Evolutionary conservation across 805 yeast genomes (phyloP).

Genomic region (Monosporozyma siamensis): DNA sequence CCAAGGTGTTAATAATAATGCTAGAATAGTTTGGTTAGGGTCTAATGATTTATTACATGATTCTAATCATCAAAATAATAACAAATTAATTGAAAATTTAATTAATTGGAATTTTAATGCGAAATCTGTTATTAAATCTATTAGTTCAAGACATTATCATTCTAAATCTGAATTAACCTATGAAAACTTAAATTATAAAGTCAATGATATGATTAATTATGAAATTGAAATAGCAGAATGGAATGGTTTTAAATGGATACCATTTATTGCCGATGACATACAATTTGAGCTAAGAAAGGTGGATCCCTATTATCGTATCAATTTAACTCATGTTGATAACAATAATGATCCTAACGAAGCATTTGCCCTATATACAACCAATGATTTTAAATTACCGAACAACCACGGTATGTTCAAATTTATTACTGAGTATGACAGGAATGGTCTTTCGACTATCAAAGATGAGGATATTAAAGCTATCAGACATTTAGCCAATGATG

Average conservation of each 20-base stretch:
- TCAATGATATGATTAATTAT: slow-evolving; percentile 61
- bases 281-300: slow-evolving; percentile 84
- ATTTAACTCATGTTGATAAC: slow-evolving; percentile 34
- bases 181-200: slow-evolving; percentile 47
- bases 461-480: slow-evolving; percentile 69
- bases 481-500: slow-evolving; percentile 92
- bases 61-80: slow-evolving; percentile 28
- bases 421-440: slow-evolving; percentile 64
- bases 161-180: slow-evolving; percentile 33
- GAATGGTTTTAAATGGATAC: slow-evolving; percentile 56
- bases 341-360: slow-evolving; percentile 33
- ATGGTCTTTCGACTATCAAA: slow-evolving; percentile 60
- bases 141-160: slow-evolving; percentile 46
- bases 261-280: slow-evolving; percentile 51
- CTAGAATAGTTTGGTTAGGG: slow-evolving; percentile 81
- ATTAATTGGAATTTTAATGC: slow-evolving; percentile 69
- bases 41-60: slow-evolving; percentile 44
- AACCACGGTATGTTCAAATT: slow-evolving; percentile 96
- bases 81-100: slow-evolving; percentile 37
- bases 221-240: slow-evolving; percentile 40
- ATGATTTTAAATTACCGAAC: slow-evolving; percentile 70
- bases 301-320: slow-evolving; percentile 88
- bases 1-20: slow-evolving; percentile 68
- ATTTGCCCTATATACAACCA: slow-evolving; percentile 33
- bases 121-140: slow-evolving; percentile 50